Evolutionary conservation across 305 asterid genomes (phyloP), one percentile per base, ranked within the genome.

Genomic region (Rubia peregrina): DNA sequence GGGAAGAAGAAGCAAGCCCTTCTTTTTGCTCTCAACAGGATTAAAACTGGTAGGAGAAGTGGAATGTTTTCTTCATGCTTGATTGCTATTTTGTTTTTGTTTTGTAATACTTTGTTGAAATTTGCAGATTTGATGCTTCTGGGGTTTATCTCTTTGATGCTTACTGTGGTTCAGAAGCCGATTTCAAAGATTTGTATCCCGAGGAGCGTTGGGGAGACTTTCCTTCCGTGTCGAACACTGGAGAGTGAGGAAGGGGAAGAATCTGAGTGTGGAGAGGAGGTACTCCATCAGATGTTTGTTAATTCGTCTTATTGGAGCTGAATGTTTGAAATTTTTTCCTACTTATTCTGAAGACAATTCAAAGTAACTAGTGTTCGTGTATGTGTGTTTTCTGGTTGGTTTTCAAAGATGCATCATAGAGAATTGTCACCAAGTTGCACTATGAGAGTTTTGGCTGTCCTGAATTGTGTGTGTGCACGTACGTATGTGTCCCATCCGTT

Each of bases 111-210:
- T 66, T 13, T 36, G 42, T 14, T 68, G 46, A 42, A 65, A 16
- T 33, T 38, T 81, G 79, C 78, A 90, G 96, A 88, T 57, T 77
- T 90, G 85, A 40, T 88, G 88, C 92, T 88, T 72, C 73, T 88
- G 85, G 96, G 96, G 69, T 90, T 90, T 71, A 78, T 90, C 71
- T 90, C 95, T 40, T 83, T 87, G 85, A 67, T 85, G 59, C 80
- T 88, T 62, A 82, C 90, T 16, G 83, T 87, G 43, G 63, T 69
- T 40, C 87, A 87, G 76, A 85, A 38, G 85, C 80, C 70, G 40
- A 82, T 90, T 73, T 78, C 92, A 42, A 82, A 61, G 5, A 87
- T 87, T 33, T 88, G 95, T 57, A 80, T 86, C 56, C 88, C 89
- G 0, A 71, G 79, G 62, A 75, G 74, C 22, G 79, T 70, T 19